phyloP scores from a whole-genome alignment of 2,329 filamentous ascomycete genomes.

The Ramularia endophylla region DNA sequence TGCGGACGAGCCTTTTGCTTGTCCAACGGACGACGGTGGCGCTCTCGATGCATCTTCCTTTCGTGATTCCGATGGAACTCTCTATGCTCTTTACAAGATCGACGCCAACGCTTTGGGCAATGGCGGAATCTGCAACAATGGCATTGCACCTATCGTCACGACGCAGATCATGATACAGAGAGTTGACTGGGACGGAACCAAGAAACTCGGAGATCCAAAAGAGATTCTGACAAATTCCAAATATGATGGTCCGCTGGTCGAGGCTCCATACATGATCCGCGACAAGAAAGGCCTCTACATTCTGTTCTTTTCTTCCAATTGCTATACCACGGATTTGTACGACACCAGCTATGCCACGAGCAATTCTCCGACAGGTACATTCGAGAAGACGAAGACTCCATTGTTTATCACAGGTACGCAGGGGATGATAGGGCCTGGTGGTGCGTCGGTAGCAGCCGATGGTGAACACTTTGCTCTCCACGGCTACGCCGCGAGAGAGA shows the following conservation, averaged over 20 bases:
- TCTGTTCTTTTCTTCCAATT: slow-evolving; percentile 24
- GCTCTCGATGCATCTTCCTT: slow-evolving; percentile 27
- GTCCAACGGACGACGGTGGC: slow-evolving; percentile 23
- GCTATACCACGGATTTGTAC: slow-evolving; percentile 19
- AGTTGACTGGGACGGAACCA: slow-evolving; percentile 22
- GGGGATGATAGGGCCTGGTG: too few relatives aligned
- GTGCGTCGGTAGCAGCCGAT: too few relatives aligned
- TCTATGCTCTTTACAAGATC: slow-evolving; percentile 27
- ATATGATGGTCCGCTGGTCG: slow-evolving; percentile 23
- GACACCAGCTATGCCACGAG: slow-evolving; percentile 11
- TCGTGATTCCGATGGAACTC: slow-evolving; percentile 18
- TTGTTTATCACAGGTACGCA: slow-evolving; percentile 14
- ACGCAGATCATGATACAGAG: slow-evolving; percentile 26
- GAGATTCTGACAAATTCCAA: slow-evolving; percentile 21
- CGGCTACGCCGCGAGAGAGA: too few relatives aligned
- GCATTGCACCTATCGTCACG: slow-evolving; percentile 12
- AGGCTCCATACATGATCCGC: slow-evolving; percentile 23
- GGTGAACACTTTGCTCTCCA: too few relatives aligned
- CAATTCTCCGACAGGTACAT: slow-evolving; percentile 8
- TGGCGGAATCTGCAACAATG: slow-evolving; percentile 24
- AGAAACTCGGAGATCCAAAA: slow-evolving; percentile 15
- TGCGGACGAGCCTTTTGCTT: slow-evolving; percentile 19
- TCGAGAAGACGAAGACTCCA: slow-evolving; percentile 8
- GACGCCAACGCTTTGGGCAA: slow-evolving; percentile 25
- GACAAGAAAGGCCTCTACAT: slow-evolving; percentile 19